A percentile compares a stretch with the other conserved stretches of the same genome.
Evolutionary conservation across 345 rosid species (phyloP).

Genomic region (Xanthoceras sorbifolium): DNA sequence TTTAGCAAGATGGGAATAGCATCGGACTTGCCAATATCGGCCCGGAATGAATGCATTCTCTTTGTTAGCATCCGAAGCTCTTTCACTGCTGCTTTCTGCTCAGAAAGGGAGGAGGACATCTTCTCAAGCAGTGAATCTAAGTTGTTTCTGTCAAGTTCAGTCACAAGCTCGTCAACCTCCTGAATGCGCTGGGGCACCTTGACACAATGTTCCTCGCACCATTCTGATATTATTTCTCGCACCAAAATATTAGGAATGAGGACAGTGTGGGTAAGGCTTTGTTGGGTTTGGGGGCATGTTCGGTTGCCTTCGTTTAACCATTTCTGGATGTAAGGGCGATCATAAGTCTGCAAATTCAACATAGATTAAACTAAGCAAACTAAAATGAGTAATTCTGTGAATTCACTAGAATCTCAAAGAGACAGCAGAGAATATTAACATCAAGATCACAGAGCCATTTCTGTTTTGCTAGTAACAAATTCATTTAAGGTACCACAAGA

Average conservation of each 20-base stretch:
- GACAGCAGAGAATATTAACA: background rate
- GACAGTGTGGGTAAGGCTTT: constrained; percentile 41
- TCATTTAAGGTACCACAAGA: background rate
- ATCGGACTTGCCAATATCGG: constrained; percentile 38
- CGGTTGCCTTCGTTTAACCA: constrained; percentile 45
- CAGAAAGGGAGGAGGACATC: constrained; percentile 46
- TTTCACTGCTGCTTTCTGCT: constrained; percentile 48
- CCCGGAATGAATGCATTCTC: constrained; percentile 37
- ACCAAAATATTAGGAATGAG: constrained; percentile 50
- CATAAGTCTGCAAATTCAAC: constrained; percentile 50
- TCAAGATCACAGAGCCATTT: background rate
- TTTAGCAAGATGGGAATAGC: constrained; percentile 42
- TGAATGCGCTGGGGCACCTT: constrained; percentile 31
- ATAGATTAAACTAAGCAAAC: constrained; percentile 11
- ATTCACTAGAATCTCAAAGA: background rate
- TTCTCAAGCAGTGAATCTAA: constrained; percentile 45
- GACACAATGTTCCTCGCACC: constrained; percentile 42
- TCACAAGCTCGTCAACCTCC: constrained; percentile 14
- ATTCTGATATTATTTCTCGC: constrained; percentile 47
- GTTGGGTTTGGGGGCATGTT: constrained; percentile 52
- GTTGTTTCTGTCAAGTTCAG: constrained; percentile 24
- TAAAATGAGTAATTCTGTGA: background rate
- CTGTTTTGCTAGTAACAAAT: background rate
- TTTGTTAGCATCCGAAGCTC: constrained; percentile 54
- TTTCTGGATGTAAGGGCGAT: constrained; percentile 42